phyloP scores from a whole-genome alignment of 768 basidiomycete genomes.

The Calocybe cyanea region DNA sequence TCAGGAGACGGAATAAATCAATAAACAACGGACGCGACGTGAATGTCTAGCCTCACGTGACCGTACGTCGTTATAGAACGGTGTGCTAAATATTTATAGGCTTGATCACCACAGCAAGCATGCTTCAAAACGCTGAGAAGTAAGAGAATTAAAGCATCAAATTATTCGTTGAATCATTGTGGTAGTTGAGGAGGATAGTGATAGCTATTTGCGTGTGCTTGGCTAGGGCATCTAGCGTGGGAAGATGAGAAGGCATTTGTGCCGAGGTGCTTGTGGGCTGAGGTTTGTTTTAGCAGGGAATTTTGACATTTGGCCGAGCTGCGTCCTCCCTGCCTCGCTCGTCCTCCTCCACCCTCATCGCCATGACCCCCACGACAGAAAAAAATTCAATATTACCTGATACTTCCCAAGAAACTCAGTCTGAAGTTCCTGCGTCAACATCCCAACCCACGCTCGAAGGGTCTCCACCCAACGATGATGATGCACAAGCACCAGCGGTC shows the following conservation, averaged over 20 bases:
- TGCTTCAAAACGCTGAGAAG: no score
- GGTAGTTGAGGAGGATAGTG: no score
- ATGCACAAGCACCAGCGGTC: constrained; percentile 12
- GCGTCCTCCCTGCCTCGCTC: constrained; percentile 3
- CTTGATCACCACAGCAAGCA: no score
- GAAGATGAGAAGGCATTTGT: constrained; percentile 13
- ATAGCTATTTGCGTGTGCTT: constrained; percentile 13
- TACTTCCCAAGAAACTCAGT: neutral
- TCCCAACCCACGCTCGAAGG: constrained; percentile 4
- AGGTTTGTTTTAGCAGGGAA: constrained; percentile 11
- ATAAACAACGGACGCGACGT: constrained; percentile 15
- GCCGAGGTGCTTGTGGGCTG: constrained; percentile 9
- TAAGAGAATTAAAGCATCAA: no score
- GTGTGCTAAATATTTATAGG: neutral
- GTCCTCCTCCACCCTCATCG: neutral
- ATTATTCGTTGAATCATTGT: no score
- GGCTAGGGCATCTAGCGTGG: constrained; percentile 13
- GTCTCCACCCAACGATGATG: constrained; percentile 9
- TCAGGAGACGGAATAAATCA: neutral
- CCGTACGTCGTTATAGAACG: neutral
- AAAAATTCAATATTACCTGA: constrained; percentile 11
- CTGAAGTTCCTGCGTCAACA: constrained; percentile 7
- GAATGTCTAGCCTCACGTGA: constrained; percentile 12
- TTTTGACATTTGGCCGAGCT: constrained; percentile 9
- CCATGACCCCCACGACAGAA: constrained; percentile 15